Evolutionary conservation across 495 filamentous ascomycete genomes (phyloP).

Genomic region (Penicillium goetzii): DNA sequence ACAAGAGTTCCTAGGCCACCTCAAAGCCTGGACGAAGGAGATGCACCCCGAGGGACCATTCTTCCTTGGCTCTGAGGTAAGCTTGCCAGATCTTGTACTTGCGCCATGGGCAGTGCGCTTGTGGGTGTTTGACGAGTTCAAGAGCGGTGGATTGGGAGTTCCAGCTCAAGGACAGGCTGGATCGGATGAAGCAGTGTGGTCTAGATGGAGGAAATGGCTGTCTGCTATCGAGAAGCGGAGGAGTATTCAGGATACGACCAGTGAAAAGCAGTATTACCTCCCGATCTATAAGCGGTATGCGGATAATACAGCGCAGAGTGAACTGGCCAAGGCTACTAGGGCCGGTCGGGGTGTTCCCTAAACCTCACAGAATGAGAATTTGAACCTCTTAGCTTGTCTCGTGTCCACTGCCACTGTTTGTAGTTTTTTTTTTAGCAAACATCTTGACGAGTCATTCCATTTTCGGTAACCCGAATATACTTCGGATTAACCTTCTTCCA

Average conservation of each 20-base stretch:
- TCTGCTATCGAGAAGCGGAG: constrained; percentile 55
- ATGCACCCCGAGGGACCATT: constrained; percentile 64
- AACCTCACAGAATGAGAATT: constrained; percentile 12
- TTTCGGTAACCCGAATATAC: neutral
- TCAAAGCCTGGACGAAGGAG: constrained; percentile 60
- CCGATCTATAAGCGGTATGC: constrained; percentile 72
- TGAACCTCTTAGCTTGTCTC: neutral
- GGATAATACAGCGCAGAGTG: constrained; percentile 70
- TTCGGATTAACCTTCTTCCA: constrained; percentile 12
- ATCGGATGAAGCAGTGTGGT: constrained; percentile 58
- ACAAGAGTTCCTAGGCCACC: constrained; percentile 50
- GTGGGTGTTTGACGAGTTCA: constrained; percentile 73
- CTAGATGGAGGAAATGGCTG: constrained; percentile 63
- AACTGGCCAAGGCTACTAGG: constrained; percentile 69
- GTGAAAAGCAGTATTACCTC: constrained; percentile 62
- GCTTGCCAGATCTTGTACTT: constrained; percentile 64
- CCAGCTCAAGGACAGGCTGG: constrained; percentile 53
- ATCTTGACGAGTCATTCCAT: no score
- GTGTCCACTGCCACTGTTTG: neutral
- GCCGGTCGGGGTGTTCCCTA: constrained; percentile 64
- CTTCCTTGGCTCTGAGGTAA: constrained; percentile 61
- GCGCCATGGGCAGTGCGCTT: constrained; percentile 70
- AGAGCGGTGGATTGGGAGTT: constrained; percentile 61
- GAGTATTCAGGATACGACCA: constrained; percentile 65
- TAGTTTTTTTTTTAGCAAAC: neutral